Base-by-base conservation (phyloP, 371 early-diverging fungal species). In the Mortierella sp. region DNA sequence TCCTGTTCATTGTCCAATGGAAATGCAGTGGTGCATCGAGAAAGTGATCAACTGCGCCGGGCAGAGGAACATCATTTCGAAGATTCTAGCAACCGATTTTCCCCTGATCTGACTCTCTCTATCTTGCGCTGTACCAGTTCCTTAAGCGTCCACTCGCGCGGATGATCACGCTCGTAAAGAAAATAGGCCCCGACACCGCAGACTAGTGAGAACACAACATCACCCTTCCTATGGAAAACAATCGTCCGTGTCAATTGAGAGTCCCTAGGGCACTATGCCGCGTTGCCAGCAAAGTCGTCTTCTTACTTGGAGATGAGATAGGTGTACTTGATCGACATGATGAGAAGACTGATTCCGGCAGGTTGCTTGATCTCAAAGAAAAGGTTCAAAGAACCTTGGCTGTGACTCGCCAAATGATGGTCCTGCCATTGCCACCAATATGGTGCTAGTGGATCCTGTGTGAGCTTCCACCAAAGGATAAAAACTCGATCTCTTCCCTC, bases 131-230 rank as follows among this genome's bases (percentile, higher is more conserved):
- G 65, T 8, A 65, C 66, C n/a, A 74, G 70, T n/a, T 69, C 69
- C 47, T 45, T 60, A 21, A 74, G 66, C 16, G 69, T 74, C 69
- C 76, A 74, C 34, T 74, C 76, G 34, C 69, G 47, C 3, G 76
- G 76, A 30, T 74, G 76, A 31, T 74, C 76, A 2, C 62, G 69
- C 30, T 74, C 76, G n/a, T 74, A 74, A 12, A 69, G 66, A 64
- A 74, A 74, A 46, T 74, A 74, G 34, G 76, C 76, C 23, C 69
- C 76, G n/a, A 74, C 28, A 16, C 76, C 76, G 16, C 76, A 74
- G 28, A 38, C 70, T 12, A 74, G 18, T 18, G 76, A 74, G 50
- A 74, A 74, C 39, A 65, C 70, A 31, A 74, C 50, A 50, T 74
- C 76, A 45, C 76, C 76, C 50, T 66, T 56, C 58, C 76, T 74